Evolutionary conservation across 2,329 filamentous ascomycete species (phyloP).

Genomic region (Monilinia laxa): DNA sequence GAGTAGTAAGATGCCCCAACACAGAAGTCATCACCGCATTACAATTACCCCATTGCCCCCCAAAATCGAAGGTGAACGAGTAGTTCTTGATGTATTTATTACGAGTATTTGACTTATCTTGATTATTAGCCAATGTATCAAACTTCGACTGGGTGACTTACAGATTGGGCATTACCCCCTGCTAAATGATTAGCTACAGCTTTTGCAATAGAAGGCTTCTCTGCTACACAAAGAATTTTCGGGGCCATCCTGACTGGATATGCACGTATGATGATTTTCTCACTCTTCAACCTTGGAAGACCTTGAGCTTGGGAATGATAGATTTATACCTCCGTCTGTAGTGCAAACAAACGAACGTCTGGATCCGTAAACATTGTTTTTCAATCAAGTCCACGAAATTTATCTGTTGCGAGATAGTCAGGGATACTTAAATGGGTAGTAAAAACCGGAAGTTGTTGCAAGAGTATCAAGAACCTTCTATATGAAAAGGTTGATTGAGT

Average conservation of each 20-base stretch:
- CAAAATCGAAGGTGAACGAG: conserved; percentile 85
- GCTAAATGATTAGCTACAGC: conserved; percentile 88
- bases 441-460: neutral
- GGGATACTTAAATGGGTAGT: no score
- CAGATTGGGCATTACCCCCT: conserved; percentile 69
- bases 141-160: conserved; percentile 46
- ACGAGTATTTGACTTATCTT: conserved; percentile 33
- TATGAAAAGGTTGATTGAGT: neutral
- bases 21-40: conserved; percentile 93
- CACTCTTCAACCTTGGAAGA: neutral
- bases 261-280: neutral
- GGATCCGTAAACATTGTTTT: neutral
- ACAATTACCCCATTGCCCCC: conserved; percentile 74
- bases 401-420: neutral
- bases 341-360: neutral
- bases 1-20: conserved; percentile 78
- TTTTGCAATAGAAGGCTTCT: conserved; percentile 94
- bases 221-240: conserved; percentile 72
- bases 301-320: neutral
- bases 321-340: conserved; percentile 1
- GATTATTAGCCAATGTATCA: conserved; percentile 18
- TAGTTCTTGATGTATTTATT: conserved; percentile 87
- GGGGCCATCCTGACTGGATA: conserved; percentile 29
- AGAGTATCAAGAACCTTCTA: neutral
- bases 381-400: neutral